Conservation (phyloP, 2,329 filamentous ascomycete genomes). For the Fusarium mundagurra region DNA sequence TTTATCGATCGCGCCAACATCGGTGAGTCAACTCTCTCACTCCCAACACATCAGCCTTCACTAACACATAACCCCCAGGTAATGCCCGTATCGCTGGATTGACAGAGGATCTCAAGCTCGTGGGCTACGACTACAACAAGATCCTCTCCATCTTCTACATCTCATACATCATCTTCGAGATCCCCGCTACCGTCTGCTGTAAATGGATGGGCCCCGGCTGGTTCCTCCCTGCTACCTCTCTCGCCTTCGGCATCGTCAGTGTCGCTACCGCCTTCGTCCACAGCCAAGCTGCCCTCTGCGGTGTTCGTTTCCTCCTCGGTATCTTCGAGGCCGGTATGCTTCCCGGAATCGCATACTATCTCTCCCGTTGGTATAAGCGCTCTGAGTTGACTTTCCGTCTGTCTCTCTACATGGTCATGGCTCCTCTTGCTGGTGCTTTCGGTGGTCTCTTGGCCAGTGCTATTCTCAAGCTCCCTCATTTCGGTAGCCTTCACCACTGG, state of each 20-base stretch:
- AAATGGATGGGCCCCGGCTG: constrained; percentile 73
- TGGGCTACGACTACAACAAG: constrained; percentile 70
- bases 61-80: constrained; percentile 15
- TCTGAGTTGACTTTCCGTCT: constrained; percentile 71
- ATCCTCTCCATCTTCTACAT: constrained; percentile 72
- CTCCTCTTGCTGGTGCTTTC: constrained; percentile 72
- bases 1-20: constrained; percentile 82
- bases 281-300: constrained; percentile 57
- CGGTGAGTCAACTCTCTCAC: constrained; percentile 54
- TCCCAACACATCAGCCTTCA: neutral
- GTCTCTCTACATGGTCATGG: constrained; percentile 72
- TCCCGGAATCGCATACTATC: constrained; percentile 73
- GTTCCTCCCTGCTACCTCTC: constrained; percentile 67
- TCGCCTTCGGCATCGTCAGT: constrained; percentile 67
- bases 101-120: constrained; percentile 63
- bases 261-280: constrained; percentile 70
- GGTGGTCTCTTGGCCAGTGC: constrained; percentile 71
- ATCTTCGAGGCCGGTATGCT: constrained; percentile 73
- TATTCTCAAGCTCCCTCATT: constrained; percentile 67
- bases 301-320: constrained; percentile 69
- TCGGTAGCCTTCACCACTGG: constrained; percentile 68
- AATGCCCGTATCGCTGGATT: constrained; percentile 68
- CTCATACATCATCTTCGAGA: constrained; percentile 72
- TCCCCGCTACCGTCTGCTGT: constrained; percentile 70
- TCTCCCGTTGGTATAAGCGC: constrained; percentile 71